Base-by-base conservation (phyloP, 208 protist genomes). In the Leishmania braziliensis region DNA sequence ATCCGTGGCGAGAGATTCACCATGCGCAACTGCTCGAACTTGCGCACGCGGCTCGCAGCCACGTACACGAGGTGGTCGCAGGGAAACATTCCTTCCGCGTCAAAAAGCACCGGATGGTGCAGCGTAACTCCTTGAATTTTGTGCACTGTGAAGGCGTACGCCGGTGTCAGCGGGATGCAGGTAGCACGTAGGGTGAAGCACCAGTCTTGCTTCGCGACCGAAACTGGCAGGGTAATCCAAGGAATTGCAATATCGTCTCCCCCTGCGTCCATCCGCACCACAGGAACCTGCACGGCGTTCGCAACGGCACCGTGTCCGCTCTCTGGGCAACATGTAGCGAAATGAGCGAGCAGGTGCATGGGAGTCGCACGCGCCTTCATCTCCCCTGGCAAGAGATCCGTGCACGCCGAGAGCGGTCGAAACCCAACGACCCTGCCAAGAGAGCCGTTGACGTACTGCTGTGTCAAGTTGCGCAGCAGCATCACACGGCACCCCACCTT, bases 141-240 rank as follows among this genome's bases (percentile, higher is more conserved):
- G 88, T 98, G 95, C 48, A 98, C 94, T 0, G 95, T 98, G 66
- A 97, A 98, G 3, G 95, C 95, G 81, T 97, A 98, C 0, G 93
- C 95, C 0, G 92, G 95, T 1, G 82, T 90, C 43, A 98, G 87
- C 3, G 95, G 95, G 75, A 98, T 88, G 58, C 85, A 90, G 26
- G 88, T 80, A 1, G 91, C 86, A 29, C 87, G 85, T 2, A 86
- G 72, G 6, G 50, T 46, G 69, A 90, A 91, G 77, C 91, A 92
- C 43, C 85, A 90, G 46, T 82, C 77, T 9, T 84, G 56, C 56
- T 62, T 62, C 63, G 79, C 66, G 39, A 88, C 70, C 36, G 80
- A 68, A 0, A 92, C 65, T 5, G 88, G 81, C 51, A 95, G 33
- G 5, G 82, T 86, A 14, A 97, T 75, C 85, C 87, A 95, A 65